A percentile compares a stretch with the other conserved stretches of the same genome.
Evolutionary conservation across 371 early-diverging fungal genomes (phyloP).

Genomic region (Funneliformis caledonium): DNA sequence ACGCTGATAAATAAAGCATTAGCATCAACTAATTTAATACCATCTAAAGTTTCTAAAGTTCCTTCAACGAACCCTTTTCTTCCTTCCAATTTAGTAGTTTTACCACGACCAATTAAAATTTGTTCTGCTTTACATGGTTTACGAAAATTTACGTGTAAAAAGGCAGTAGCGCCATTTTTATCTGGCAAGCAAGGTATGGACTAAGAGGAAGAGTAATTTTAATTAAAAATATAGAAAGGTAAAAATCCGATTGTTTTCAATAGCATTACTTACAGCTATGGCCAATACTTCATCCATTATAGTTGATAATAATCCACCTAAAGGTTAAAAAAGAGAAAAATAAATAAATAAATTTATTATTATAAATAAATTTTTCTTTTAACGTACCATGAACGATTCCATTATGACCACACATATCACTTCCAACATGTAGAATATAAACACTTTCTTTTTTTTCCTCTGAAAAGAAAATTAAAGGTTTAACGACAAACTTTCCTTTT

Average conservation of each 20-base stretch:
- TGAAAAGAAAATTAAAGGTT: conserved; percentile 45
- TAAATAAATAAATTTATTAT: too few species aligned
- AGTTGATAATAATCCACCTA: conserved; percentile 37
- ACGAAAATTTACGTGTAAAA: conserved; percentile 74
- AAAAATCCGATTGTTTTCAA: conserved; percentile 3
- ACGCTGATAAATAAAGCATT: conserved; percentile 55
- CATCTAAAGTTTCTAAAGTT: conserved; percentile 58
- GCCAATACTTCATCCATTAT: conserved; percentile 35
- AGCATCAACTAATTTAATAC: conserved; percentile 58
- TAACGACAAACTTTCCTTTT: conserved; percentile 51
- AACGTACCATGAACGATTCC: conserved; percentile 76
- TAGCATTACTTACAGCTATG: conserved; percentile 32
- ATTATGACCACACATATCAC: conserved; percentile 62
- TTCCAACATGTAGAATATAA: conserved; percentile 45
- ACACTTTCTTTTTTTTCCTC: conserved; percentile 37
- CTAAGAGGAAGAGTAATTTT: conserved; percentile 42
- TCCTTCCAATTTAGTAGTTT: conserved; percentile 65
- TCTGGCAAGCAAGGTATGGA: conserved; percentile 64
- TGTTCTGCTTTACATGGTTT: conserved; percentile 65
- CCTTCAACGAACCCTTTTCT: conserved; percentile 76
- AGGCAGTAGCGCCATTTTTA: conserved; percentile 76
- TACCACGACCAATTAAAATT: conserved; percentile 51
- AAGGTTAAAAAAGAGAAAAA: not conserved
- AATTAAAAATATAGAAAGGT: not conserved
- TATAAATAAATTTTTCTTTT: conserved; percentile 35